These are phyloP conservation scores for Rheum nobile DNA, from an alignment of 148 eudicot genomes.

Conservation along the genomic window DNA sequence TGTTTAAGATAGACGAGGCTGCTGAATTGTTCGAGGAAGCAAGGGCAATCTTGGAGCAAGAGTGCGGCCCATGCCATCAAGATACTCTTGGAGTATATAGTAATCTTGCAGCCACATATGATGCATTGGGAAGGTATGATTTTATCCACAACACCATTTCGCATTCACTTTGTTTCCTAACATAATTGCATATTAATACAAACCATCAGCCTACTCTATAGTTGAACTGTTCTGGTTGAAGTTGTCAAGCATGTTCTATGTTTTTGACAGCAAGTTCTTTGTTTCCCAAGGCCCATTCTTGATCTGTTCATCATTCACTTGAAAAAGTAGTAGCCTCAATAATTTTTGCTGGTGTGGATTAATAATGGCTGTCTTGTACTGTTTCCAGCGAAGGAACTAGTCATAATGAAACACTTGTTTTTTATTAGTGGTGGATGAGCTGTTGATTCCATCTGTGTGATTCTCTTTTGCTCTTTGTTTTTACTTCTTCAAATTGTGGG, in stretches of 20 bases:
- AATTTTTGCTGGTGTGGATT: neutral
- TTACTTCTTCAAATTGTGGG: neutral
- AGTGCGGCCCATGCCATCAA: constrained; percentile 89
- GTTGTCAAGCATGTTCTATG: neutral
- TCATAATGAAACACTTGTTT: neutral
- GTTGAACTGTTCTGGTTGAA: neutral
- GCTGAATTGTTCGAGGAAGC: constrained; percentile 97
- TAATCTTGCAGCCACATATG: constrained; percentile 97
- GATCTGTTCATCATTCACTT: neutral
- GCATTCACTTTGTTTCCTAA: neutral
- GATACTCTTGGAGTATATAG: constrained; percentile 98
- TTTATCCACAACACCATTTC: neutral
- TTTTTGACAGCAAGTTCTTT: neutral
- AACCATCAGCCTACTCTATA: neutral
- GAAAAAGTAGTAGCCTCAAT: neutral
- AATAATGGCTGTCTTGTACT: neutral
- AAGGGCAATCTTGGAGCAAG: constrained; percentile 84
- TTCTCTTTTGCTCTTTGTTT: neutral
- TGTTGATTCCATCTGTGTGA: neutral
- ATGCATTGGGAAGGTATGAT: constrained; percentile 90
- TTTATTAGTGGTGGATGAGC: no score
- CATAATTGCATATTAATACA: neutral
- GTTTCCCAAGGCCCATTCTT: constrained; percentile 1
- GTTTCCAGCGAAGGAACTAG: neutral
- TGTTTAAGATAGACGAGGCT: constrained; percentile 91